Base-by-base conservation (phyloP, 352 stramenopile species). In the Pythium phragmitis region DNA sequence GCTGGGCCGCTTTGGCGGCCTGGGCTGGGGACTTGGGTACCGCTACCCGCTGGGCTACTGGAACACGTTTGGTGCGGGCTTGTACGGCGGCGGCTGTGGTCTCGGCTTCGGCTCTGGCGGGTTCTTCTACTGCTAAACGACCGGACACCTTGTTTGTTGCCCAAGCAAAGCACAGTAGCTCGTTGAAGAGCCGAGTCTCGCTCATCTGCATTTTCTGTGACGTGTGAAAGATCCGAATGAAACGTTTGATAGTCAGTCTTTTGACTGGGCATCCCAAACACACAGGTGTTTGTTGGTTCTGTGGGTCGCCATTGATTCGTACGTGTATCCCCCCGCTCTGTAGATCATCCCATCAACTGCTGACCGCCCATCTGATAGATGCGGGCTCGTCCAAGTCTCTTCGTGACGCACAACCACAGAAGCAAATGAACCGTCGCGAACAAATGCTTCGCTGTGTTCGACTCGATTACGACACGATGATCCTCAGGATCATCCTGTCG, bases 121-220 rank as follows among this genome's bases (percentile, higher is more conserved):
- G 21, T 70, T 70, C 26, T 70, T 58, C 60, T 70, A 67, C 64
- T 70, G 64, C 50, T 70, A 67, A 53, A 19, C 26, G 30, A 55
- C 3, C 3, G 23, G 19, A 28, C 56, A 13, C 28, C 56, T 16
- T 42, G 8, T 17, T 7, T 4, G 36, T 42, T 11, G 36, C 9
- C 14, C 36, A 42, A 42, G 36, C 36, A 42, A 42, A 16, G 36
- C 8, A 2, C 36, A 6, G 2, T 42, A 4, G 4, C 4, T 2
- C 2, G 36, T 2, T 4, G 36, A 16, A 2, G 2, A 7, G 2
- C 9, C 2, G 1, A 4, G 2, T 42, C 4, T 6, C 36, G 6
- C 8, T 49, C 13, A 2, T 26, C 42, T 49, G 42, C 42, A 49
- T 52, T 52, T 52, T 46, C 34, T 57, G 33, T 42, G 50, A 57